Conservation (phyloP, 495 filamentous ascomycete genomes). For the Filosporella fistucella region DNA sequence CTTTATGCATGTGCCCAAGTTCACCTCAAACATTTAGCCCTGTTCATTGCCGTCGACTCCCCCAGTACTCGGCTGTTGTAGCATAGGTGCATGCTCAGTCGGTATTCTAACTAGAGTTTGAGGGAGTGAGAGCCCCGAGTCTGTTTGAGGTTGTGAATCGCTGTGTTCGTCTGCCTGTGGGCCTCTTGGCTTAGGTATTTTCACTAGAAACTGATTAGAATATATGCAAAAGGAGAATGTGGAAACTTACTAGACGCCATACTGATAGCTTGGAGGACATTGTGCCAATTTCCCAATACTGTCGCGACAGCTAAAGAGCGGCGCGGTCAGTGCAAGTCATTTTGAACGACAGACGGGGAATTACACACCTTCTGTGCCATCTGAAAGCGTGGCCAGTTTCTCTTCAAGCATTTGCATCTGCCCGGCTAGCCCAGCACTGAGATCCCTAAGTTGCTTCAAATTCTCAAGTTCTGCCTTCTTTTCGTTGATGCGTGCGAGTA, state of each 20-base stretch:
- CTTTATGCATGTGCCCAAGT: no score
- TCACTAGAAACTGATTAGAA: slow-evolving; percentile 32
- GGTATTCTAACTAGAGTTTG: slow-evolving; percentile 81
- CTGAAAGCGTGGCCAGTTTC: slow-evolving; percentile 81
- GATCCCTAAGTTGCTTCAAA: slow-evolving; percentile 77
- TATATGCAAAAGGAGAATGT: not conserved
- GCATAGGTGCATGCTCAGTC: slow-evolving; percentile 54
- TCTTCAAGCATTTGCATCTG: slow-evolving; percentile 91
- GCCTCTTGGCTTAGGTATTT: slow-evolving; percentile 54
- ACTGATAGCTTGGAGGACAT: slow-evolving; percentile 86
- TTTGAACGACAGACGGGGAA: not conserved
- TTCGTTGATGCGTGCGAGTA: slow-evolving; percentile 84
- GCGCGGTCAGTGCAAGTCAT: not conserved
- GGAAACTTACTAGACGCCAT: slow-evolving; percentile 83
- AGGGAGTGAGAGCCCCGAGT: slow-evolving; percentile 52
- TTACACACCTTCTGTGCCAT: slow-evolving; percentile 81
- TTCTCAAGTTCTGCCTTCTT: slow-evolving; percentile 93
- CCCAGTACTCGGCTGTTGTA: slow-evolving; percentile 36
- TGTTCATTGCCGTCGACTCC: not conserved
- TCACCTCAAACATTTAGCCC: no score
- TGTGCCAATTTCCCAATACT: slow-evolving; percentile 94
- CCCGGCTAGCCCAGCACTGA: slow-evolving; percentile 78
- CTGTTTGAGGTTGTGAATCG: slow-evolving; percentile 29
- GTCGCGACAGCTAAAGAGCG: slow-evolving; percentile 71
- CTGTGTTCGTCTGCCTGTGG: slow-evolving; percentile 34